Base-by-base conservation (phyloP, 75 land plant genomes). In the Isoetes taiwanensis region DNA sequence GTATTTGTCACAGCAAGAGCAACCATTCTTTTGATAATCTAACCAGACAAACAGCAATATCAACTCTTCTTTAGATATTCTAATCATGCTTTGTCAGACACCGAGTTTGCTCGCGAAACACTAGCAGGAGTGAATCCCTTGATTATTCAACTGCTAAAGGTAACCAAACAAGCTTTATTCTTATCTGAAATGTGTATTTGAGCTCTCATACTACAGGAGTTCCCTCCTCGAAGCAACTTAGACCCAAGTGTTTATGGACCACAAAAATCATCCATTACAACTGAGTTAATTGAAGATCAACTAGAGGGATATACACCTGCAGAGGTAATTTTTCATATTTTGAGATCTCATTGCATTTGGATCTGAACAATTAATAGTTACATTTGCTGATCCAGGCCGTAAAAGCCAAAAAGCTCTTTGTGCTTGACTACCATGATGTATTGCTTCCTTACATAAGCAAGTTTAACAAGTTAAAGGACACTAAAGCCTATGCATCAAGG, bases 171-270 rank as follows among this genome's bases (percentile, higher is more conserved):
- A n/a, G n/a, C n/a, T n/a, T n/a, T n/a, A n/a, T n/a, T n/a, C n/a
- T n/a, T n/a, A n/a, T n/a, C n/a, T n/a, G n/a, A n/a, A n/a, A n/a
- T n/a, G n/a, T n/a, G n/a, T n/a, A n/a, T n/a, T n/a, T n/a, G n/a
- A n/a, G n/a, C n/a, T n/a, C n/a, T n/a, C n/a, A n/a, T n/a, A n/a
- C n/a, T n/a, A n/a, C n/a, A 73, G 78, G 73, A 54, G 23, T 76
- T 70, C 56, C 83, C 83, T 1, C 64, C 69, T 32, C 48, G 29
- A 46, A 80, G 83, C 67, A 67, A 62, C 38, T 74, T 80, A 9
- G 79, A 81, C 52, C 74, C 70, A 30, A 40, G 32, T 2, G 28
- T 71, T 27, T 80, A 80, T 41, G 83, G 83, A 9, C 61, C 73
- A 29, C 60, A 58, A 9, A 70, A 76, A 39, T 80, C 79, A 3